Conservation (phyloP, 495 filamentous ascomycete genomes). For the Aspergillus nanangensis region DNA sequence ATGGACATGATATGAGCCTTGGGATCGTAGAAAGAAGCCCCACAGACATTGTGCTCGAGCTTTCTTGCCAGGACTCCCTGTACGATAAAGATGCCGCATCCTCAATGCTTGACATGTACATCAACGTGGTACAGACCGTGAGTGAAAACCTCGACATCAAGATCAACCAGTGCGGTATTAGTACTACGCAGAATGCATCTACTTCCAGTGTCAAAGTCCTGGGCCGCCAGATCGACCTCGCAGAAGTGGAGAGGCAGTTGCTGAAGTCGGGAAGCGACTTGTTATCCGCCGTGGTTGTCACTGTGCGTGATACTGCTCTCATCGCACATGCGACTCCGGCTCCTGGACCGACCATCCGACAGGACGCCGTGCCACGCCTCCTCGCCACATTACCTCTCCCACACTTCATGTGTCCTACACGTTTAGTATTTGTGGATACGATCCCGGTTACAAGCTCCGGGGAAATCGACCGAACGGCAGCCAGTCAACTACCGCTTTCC, state of each 20-base stretch:
- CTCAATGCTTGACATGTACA: constrained; percentile 14
- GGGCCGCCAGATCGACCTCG: not conserved
- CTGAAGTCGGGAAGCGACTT: not conserved
- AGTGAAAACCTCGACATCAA: not conserved
- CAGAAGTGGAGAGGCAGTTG: not conserved
- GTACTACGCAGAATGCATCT: too few relatives aligned
- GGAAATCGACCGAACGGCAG: not conserved
- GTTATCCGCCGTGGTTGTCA: not conserved
- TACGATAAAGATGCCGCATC: constrained; percentile 10
- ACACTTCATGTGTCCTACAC: not conserved
- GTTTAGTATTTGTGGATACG: not conserved
- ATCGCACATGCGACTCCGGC: not conserved
- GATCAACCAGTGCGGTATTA: not conserved
- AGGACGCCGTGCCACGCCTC: not conserved
- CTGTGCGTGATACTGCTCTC: not conserved
- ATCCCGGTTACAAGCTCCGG: not conserved
- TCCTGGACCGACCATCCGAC: not conserved
- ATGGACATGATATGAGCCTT: constrained; percentile 20
- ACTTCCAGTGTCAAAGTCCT: not conserved
- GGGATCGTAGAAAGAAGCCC: constrained; percentile 18
- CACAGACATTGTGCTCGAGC: constrained; percentile 1
- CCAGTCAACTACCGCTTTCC: not conserved
- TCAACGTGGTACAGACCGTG: constrained; percentile 14
- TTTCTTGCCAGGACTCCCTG: constrained; percentile 6
- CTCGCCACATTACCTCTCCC: not conserved